These are phyloP conservation scores for Chaetomiaceae sp. DNA, from an alignment of 2,329 filamentous ascomycete genomes.

Conservation along the genomic window DNA sequence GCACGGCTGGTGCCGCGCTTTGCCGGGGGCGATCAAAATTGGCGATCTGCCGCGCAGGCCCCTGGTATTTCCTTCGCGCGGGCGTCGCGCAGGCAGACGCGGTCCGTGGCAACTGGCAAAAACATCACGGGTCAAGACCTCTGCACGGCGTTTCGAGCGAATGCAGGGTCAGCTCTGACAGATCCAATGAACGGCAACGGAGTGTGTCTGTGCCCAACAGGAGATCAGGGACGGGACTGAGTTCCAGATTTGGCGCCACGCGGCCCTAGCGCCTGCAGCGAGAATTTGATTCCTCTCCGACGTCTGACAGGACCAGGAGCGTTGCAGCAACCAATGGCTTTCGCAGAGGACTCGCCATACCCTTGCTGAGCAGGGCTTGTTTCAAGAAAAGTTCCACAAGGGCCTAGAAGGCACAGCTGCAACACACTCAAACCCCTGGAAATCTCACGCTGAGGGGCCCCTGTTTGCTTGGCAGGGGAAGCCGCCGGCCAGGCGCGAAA, in stretches of 20 bases:
- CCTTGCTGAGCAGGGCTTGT: slow-evolving; percentile 2
- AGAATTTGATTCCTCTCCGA: no score
- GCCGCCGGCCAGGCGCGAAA: neutral
- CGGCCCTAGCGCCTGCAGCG: neutral
- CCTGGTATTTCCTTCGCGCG: no score
- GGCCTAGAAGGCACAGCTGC: slow-evolving; percentile 4
- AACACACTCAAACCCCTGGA: slow-evolving; percentile 3
- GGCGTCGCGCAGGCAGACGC: no score
- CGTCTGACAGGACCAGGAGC: neutral
- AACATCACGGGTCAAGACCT: neutral
- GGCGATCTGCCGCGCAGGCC: neutral
- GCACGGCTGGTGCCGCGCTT: slow-evolving; percentile 2
- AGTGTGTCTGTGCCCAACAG: neutral
- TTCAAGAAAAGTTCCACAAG: neutral
- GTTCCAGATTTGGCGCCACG: slow-evolving; percentile 1
- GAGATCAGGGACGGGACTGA: neutral
- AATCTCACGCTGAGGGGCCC: neutral
- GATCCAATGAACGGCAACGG: neutral
- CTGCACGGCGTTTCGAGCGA: neutral
- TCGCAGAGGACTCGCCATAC: neutral
- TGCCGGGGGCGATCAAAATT: neutral
- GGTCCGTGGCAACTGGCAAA: no score
- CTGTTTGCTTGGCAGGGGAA: slow-evolving; percentile 8
- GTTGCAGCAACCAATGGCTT: neutral
- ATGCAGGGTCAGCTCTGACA: neutral